phyloP scores from a whole-genome alignment of 192 early-diverging fungal genomes.

The Coemansia sp. region DNA sequence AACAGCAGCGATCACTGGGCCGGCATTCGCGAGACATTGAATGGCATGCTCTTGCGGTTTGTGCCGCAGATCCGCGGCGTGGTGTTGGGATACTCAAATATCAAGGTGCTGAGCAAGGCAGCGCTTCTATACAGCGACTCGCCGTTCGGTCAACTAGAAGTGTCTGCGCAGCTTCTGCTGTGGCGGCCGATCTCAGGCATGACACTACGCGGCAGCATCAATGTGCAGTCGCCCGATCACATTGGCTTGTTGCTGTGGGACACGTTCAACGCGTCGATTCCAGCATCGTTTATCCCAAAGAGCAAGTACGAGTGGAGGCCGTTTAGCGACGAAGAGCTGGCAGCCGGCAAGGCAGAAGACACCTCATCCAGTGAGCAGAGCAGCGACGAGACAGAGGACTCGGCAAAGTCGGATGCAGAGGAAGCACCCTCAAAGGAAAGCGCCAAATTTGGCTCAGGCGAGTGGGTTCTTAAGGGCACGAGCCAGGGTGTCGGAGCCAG shows the following conservation, averaged over 20 bases:
- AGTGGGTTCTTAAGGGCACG: conserved; percentile 70
- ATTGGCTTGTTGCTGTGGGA: conserved; percentile 91
- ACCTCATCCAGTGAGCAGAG: conserved; percentile 4
- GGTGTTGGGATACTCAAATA: conserved; percentile 75
- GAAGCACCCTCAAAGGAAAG: conserved; percentile 12
- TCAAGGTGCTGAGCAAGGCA: conserved; percentile 58
- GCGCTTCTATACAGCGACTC: conserved; percentile 79
- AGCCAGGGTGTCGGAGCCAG: conserved; percentile 67
- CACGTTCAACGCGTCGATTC: conserved; percentile 94
- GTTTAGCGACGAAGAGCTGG: conserved; percentile 52
- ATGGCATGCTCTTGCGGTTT: conserved; percentile 64
- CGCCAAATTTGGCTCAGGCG: conserved; percentile 56
- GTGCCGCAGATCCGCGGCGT: conserved; percentile 86
- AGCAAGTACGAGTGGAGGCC: conserved; percentile 72
- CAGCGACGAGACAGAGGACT: conserved; percentile 28
- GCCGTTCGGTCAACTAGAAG: conserved; percentile 78
- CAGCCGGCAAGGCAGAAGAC: conserved; percentile 15
- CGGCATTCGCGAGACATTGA: conserved; percentile 49
- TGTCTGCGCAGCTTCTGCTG: conserved; percentile 67
- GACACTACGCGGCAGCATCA: conserved; percentile 60
- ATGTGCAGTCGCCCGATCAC: conserved; percentile 90
- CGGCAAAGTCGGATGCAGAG: neutral
- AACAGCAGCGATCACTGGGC: conserved; percentile 43
- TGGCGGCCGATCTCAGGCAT: conserved; percentile 75
- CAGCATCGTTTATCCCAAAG: conserved; percentile 74